Percentiles rank a stretch among this genome's conserved stretches.
These are phyloP conservation scores for Aspergillus aculeatinus DNA, from an alignment of 2,329 filamentous ascomycete species.

Conservation along the genomic window DNA sequence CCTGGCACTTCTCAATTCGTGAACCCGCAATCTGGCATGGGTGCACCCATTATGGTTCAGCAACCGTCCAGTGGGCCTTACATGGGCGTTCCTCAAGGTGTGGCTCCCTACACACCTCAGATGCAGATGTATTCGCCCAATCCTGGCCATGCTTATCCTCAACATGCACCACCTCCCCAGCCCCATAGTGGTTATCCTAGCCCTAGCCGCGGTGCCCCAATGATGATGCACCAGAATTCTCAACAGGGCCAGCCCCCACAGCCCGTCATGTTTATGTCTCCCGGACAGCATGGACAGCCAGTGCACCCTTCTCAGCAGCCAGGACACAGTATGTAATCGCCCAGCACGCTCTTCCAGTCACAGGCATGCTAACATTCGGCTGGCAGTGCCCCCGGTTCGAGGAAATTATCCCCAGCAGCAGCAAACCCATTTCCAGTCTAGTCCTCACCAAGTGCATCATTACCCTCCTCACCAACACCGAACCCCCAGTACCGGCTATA, in stretches of 20 bases:
- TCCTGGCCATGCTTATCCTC: conserved; percentile 66
- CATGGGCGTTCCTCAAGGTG: conserved; percentile 69
- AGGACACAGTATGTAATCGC: conserved; percentile 66
- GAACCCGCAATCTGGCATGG: conserved; percentile 70
- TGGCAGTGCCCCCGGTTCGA: conserved; percentile 59
- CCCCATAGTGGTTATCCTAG: conserved; percentile 79
- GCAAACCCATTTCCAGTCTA: conserved; percentile 62
- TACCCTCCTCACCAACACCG: conserved; percentile 60
- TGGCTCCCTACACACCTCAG: conserved; percentile 67
- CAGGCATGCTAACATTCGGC: conserved; percentile 35
- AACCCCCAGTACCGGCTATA: conserved; percentile 56
- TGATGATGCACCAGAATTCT: conserved; percentile 94
- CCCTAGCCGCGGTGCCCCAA: conserved; percentile 77
- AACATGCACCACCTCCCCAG: conserved; percentile 51
- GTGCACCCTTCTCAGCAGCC: conserved; percentile 69
- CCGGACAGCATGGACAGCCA: conserved; percentile 72
- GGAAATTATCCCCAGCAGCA: conserved; percentile 59
- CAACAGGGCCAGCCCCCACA: conserved; percentile 77
- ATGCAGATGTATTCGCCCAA: conserved; percentile 82
- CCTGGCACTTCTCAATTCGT: conserved; percentile 73
- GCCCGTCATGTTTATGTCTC: conserved; percentile 72
- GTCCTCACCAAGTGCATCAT: conserved; percentile 64
- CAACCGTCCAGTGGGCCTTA: conserved; percentile 66
- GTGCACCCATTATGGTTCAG: conserved; percentile 79
- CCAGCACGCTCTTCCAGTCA: neutral